Evolutionary conservation across 1,139 yeast species (phyloP), one percentile per base, ranked within the genome.

Genomic region (Yamadazyma friedrichii): DNA sequence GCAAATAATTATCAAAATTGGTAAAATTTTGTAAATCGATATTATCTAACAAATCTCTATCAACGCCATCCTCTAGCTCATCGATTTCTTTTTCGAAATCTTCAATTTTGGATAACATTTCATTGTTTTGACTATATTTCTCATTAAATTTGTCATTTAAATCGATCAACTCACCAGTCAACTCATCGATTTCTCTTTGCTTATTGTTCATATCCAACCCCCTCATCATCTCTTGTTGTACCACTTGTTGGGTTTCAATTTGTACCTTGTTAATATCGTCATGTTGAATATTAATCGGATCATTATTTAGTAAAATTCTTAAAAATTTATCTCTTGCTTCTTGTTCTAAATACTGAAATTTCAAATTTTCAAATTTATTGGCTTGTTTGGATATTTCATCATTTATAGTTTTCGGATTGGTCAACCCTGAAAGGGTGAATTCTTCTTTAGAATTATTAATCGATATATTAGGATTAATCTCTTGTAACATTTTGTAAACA

Each of bases 281-380:
- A 27, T 53, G 50, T 30, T 47, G 49, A 9, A 61, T 45, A 11
- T 49, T 54, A 1, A 47, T 50, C 2, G 50, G 38, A 29, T 50
- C 51, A 28, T 43, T 46, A 35, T 48, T 46, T 12, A 51, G 40
- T 15, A 51, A 38, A 4, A 43, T 50, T 37, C 79, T 53, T 34
- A 82, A 61, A 54, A 82, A 82, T 59, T 78, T 72, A 46, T 82
- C 85, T 49, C 84, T 71, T 2, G 87, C 74, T 51, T 82, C 88
- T 51, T 82, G 85, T 53, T 83, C 89, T 37, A 82, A 58, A 53
- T 80, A 82, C 36, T 80, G 72, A 45, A 81, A 79, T 53, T 82
- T 80, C 35, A 82, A 61, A 41, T 80, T 68, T 15, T 74, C 68
- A 47, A 76, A 75, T 26, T 69, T 57, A 45, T 71, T 73, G 42